Base-by-base conservation (phyloP, 768 basidiomycete species). In the Tubosaeta sp. region DNA sequence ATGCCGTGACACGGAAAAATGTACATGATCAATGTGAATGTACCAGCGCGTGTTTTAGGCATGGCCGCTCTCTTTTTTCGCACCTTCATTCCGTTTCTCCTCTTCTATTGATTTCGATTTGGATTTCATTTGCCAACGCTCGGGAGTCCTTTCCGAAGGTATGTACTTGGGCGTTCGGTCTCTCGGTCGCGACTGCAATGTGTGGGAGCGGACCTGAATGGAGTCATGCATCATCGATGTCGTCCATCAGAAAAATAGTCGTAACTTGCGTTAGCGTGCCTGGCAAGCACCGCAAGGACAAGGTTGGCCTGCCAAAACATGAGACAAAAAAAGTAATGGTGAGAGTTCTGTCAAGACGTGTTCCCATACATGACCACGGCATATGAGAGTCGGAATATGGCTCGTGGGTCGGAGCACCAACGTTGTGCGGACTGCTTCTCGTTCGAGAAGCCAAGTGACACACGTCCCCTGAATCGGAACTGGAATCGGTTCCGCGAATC, bases 281-380 rank as follows among this genome's bases (percentile, higher is more conserved):
- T 65, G 31, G 53, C 14, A 46, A 56, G 62, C 65, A 65, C 63
- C 46, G 62, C 63, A 66, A 66, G 64, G 63, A 60, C 58, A 64
- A 63, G 59, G 59, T 66, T 65, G 42, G 11, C 11, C 24, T n/a
- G 7, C 13, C 22, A 25, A 41, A 25, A 24, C 16, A 41, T 4
- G 24, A 25, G 24, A 14, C 39, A 3, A 22, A n/a, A 41, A 39
- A 39, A 39, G 38, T 11, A 12, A 21, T 12, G 19, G 38, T 65
- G 38, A 46, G 43, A 22, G 35, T 19, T 36, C 35, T 19, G 35
- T 36, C 35, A 35, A 9, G 12, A 16, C 19, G 11, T 22, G 11
- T 22, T 39, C 38, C 19, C 38, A 39, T 36, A 19, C 35, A 10
- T 19, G n/a, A 19, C 18, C 19, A 19, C 36, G 19, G 18, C 36